A percentile compares a stretch with the other conserved stretches of the same genome.
These are phyloP conservation scores for Geosiphon pyriformis DNA, from an alignment of 192 early-diverging fungal genomes.

Conservation along the genomic window DNA sequence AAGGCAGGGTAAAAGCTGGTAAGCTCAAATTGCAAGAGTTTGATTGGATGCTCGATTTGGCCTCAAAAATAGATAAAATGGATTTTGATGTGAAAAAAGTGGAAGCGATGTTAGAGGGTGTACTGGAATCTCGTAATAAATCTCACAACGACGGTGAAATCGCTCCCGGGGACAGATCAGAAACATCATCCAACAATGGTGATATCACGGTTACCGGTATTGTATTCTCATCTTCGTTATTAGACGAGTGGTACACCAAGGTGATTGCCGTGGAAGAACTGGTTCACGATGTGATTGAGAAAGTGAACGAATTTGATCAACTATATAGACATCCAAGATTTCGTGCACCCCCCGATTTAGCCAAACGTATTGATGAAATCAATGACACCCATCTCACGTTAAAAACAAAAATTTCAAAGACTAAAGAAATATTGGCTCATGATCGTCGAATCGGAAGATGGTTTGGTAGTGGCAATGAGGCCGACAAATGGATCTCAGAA, in stretches of 20 bases:
- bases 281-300: neutral
- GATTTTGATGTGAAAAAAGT: slow-evolving; percentile 20
- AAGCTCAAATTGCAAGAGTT: slow-evolving; percentile 21
- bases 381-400: neutral
- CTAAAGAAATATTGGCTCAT: slow-evolving; percentile 4
- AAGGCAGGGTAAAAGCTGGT: neutral
- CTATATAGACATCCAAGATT: slow-evolving; percentile 1
- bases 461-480: slow-evolving; percentile 22
- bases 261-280: slow-evolving; percentile 19
- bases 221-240: slow-evolving; percentile 16
- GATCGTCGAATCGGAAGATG: slow-evolving; percentile 22
- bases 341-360: slow-evolving; percentile 3
- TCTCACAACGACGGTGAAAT: neutral
- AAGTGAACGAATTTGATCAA: slow-evolving; percentile 14
- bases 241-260: slow-evolving; percentile 25
- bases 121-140: slow-evolving; percentile 15
- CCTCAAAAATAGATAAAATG: slow-evolving; percentile 6
- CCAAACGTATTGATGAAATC: neutral
- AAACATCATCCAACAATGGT: neutral
- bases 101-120: slow-evolving; percentile 23
- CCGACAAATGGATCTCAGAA: slow-evolving; percentile 11
- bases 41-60: slow-evolving; percentile 14
- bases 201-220: slow-evolving; percentile 22
- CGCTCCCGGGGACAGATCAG: neutral
- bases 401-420: slow-evolving; percentile 6